Percentiles rank a stretch among this genome's conserved stretches.
Evolutionary conservation across 768 basidiomycete genomes (phyloP).

Genomic region (Leccinum sublutescens): DNA sequence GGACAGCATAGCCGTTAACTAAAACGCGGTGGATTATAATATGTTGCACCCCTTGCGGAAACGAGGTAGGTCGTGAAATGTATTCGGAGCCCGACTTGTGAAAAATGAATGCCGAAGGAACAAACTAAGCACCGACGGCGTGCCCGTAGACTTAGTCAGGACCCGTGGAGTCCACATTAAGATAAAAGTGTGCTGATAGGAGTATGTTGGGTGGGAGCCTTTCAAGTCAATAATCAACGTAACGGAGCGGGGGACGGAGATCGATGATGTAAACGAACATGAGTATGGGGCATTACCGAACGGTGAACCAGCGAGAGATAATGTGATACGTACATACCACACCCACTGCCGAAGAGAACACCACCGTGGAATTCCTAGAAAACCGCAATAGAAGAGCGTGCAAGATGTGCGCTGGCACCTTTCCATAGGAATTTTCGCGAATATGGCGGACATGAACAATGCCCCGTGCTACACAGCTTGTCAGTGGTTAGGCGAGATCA

Average conservation of each 20-base stretch:
- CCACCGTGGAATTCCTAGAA: slow-evolving; percentile 11
- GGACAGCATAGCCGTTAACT: slow-evolving; percentile 10
- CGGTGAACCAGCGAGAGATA: slow-evolving; percentile 6
- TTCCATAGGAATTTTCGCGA: slow-evolving; percentile 25
- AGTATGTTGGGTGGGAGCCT: slow-evolving; percentile 1
- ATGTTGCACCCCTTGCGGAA: slow-evolving; percentile 14
- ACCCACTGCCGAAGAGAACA: slow-evolving; percentile 15
- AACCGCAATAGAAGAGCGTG: slow-evolving; percentile 23
- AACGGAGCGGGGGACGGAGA: slow-evolving; percentile 2
- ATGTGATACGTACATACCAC: slow-evolving; percentile 8
- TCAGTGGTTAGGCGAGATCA: slow-evolving; percentile 27
- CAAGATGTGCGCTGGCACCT: slow-evolving; percentile 9
- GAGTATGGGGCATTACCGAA: slow-evolving; percentile 13
- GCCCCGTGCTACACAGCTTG: slow-evolving; percentile 17
- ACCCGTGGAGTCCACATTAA: slow-evolving; percentile 12
- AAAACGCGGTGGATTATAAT: slow-evolving; percentile 7
- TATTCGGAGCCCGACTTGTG: slow-evolving; percentile 16
- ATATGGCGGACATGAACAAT: slow-evolving; percentile 31
- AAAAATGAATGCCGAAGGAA: slow-evolving; percentile 14
- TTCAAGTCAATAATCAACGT: not conserved
- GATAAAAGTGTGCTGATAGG: slow-evolving; percentile 10
- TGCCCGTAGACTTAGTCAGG: slow-evolving; percentile 24
- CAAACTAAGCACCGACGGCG: slow-evolving; percentile 6
- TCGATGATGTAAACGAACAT: slow-evolving; percentile 29
- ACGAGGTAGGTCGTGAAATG: slow-evolving; percentile 21